Conservation (phyloP, 768 basidiomycete species). For the Mycena leptocephala region DNA sequence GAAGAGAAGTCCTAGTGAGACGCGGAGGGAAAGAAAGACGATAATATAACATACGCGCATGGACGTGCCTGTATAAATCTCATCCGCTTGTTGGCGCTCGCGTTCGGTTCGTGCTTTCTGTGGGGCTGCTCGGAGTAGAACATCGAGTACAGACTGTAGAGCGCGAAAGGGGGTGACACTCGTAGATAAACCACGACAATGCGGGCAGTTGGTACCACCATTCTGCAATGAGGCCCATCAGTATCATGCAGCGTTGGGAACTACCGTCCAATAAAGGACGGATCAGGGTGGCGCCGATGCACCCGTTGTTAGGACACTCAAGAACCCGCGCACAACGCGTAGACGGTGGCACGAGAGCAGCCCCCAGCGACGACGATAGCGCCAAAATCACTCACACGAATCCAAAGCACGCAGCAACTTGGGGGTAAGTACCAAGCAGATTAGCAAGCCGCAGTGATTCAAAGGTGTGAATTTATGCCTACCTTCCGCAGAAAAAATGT, state of each 20-base stretch:
- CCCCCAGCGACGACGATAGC: slow-evolving; percentile 3
- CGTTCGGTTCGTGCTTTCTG: slow-evolving; percentile 76
- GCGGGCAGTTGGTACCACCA: slow-evolving; percentile 88
- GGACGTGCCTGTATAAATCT: slow-evolving; percentile 78
- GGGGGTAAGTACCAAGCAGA: background rate
- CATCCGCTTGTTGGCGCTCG: slow-evolving; percentile 88
- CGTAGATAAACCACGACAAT: slow-evolving; percentile 81
- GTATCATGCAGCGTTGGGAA: background rate
- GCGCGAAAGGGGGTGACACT: slow-evolving; percentile 82
- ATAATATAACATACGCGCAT: slow-evolving; percentile 69
- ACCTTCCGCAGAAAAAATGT: slow-evolving; percentile 95
- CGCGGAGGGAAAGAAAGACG: slow-evolving; percentile 18
- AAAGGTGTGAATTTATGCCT: slow-evolving; percentile 34
- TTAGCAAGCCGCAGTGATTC: background rate
- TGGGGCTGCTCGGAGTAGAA: slow-evolving; percentile 81
- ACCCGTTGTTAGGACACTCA: background rate
- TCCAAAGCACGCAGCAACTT: slow-evolving; percentile 89
- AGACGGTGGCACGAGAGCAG: background rate
- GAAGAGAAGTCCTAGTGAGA: slow-evolving; percentile 10
- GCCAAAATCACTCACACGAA: slow-evolving; percentile 73
- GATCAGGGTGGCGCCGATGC: background rate
- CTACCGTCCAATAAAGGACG: background rate
- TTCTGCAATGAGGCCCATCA: slow-evolving; percentile 65
- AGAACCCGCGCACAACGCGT: slow-evolving; percentile 19
- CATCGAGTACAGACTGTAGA: slow-evolving; percentile 81